Percentiles rank a stretch among this genome's conserved stretches.
Conservation (phyloP, 192 early-diverging fungal species). For the Cladochytrium replicatum region DNA sequence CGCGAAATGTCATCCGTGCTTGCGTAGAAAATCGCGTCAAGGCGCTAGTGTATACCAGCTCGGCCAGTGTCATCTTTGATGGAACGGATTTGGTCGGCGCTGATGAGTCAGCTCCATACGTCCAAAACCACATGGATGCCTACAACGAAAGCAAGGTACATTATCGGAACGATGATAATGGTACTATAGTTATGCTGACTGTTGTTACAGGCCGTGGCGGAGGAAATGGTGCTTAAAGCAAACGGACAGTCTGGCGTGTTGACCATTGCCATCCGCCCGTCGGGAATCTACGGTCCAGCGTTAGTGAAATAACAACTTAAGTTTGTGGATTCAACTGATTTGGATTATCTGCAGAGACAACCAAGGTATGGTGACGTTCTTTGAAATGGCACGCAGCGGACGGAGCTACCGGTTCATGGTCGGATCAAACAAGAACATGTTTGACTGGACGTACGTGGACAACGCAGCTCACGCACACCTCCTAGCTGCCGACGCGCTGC, state of each 20-base stretch:
- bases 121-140: constrained; percentile 65
- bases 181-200: constrained; percentile 2
- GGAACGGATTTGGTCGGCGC: constrained; percentile 65
- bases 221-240: constrained; percentile 64
- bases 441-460: constrained; percentile 90
- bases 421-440: constrained; percentile 68
- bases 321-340: too few relatives aligned
- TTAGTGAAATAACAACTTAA: constrained; percentile 5
- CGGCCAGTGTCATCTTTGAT: constrained; percentile 81
- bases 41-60: constrained; percentile 75
- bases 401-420: constrained; percentile 58
- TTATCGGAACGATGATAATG: neutral
- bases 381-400: constrained; percentile 18
- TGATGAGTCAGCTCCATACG: constrained; percentile 70
- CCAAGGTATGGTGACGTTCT: constrained; percentile 23
- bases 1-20: constrained; percentile 68
- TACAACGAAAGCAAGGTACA: constrained; percentile 85
- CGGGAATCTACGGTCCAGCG: constrained; percentile 87
- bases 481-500: constrained; percentile 69
- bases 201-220: constrained; percentile 41
- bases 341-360: constrained; percentile 19
- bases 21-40: constrained; percentile 53
- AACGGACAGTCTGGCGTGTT: constrained; percentile 54
- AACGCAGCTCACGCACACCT: constrained; percentile 80
- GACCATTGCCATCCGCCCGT: constrained; percentile 74